phyloP scores from a whole-genome alignment of 441 rosid species.

The Populus hybrid region DNA sequence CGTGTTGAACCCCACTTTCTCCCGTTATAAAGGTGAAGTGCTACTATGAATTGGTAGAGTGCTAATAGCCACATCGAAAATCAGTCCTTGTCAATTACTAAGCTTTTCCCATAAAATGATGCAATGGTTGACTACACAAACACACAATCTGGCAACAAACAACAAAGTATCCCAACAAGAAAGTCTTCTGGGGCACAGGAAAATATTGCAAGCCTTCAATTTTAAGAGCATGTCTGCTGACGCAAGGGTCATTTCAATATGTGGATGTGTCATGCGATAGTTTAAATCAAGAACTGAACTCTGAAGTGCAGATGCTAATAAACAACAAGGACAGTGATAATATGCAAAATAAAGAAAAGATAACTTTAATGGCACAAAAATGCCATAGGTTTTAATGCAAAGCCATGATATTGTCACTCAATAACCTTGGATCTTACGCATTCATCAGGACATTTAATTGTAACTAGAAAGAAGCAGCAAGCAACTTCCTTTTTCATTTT shows the following conservation, averaged over 20 bases:
- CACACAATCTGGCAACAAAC: background rate
- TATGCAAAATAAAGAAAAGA: background rate
- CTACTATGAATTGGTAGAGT: background rate
- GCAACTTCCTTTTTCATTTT: background rate
- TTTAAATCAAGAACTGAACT: background rate
- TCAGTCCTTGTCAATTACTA: background rate
- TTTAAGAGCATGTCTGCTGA: background rate
- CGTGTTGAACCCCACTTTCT: background rate
- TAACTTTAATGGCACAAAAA: background rate
- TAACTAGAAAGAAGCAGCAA: background rate
- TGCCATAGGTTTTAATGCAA: background rate
- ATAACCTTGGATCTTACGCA: background rate
- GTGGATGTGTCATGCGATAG: background rate
- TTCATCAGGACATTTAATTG: slow-evolving; percentile 1
- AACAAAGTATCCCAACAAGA: background rate
- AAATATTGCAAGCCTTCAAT: slow-evolving; percentile 8
- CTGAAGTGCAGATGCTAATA: background rate
- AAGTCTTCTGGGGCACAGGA: slow-evolving; percentile 1
- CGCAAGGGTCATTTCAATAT: background rate
- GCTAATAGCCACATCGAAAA: background rate
- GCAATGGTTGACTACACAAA: background rate
- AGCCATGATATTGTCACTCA: slow-evolving; percentile 5
- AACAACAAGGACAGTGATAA: no score
- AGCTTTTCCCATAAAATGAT: background rate
- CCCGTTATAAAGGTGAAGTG: background rate